These are phyloP conservation scores for Choanephora cucurbitarum DNA, from an alignment of 371 early-diverging fungal genomes.

Conservation along the genomic window DNA sequence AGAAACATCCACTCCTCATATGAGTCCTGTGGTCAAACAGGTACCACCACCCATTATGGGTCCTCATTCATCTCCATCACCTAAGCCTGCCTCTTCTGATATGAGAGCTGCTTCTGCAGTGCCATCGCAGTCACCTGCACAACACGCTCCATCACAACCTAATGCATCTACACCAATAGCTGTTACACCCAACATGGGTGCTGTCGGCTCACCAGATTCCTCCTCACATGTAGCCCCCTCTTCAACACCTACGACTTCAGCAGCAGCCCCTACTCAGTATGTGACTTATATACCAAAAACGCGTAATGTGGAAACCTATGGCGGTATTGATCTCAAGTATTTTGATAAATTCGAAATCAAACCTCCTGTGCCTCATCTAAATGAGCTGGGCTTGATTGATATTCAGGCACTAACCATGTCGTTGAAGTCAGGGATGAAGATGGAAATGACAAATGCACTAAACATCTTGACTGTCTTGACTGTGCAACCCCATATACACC, in stretches of 20 bases:
- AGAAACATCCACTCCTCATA: slow-evolving; percentile 17
- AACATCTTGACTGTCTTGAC: slow-evolving; percentile 70
- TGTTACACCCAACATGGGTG: slow-evolving; percentile 4
- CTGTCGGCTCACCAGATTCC: too few species aligned
- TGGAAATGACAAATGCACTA: slow-evolving; percentile 74
- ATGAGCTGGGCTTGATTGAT: slow-evolving; percentile 68
- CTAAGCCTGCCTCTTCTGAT: slow-evolving; percentile 11
- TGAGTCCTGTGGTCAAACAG: slow-evolving; percentile 12
- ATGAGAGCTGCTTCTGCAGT: neutral
- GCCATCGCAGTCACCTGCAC: neutral
- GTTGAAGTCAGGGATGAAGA: slow-evolving; percentile 71
- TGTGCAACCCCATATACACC: slow-evolving; percentile 20
- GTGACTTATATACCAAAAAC: slow-evolving; percentile 51
- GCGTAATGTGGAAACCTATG: slow-evolving; percentile 68
- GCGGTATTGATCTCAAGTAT: slow-evolving; percentile 72
- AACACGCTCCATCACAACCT: neutral
- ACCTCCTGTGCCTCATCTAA: slow-evolving; percentile 57
- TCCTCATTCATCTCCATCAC: slow-evolving; percentile 16
- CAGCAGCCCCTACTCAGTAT: slow-evolving; percentile 7
- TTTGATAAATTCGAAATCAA: slow-evolving; percentile 62
- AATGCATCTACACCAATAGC: neutral
- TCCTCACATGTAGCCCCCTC: too few species aligned
- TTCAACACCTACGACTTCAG: too few species aligned
- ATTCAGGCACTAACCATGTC: slow-evolving; percentile 77
- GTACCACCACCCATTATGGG: neutral